A percentile compares a stretch with the other conserved stretches of the same genome.
These are phyloP conservation scores for Pyronema domesticum DNA, from an alignment of 495 filamentous ascomycete genomes.

Conservation along the genomic window DNA sequence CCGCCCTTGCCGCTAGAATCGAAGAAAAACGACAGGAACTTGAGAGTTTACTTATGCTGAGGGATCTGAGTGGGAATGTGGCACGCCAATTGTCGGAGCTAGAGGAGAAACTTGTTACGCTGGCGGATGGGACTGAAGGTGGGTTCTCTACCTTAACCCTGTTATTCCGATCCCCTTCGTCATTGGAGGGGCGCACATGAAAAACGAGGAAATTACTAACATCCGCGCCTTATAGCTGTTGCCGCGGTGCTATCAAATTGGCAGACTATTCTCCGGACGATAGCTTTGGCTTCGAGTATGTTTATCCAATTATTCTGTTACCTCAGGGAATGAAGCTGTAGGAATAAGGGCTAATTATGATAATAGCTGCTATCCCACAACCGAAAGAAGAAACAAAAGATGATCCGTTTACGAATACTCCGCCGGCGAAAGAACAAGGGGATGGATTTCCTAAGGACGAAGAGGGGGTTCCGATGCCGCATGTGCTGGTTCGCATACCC, in stretches of 20 bases:
- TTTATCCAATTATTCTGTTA: slow-evolving; percentile 1
- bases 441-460: slow-evolving; percentile 26
- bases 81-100: slow-evolving; percentile 82
- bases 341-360: not conserved
- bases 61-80: slow-evolving; percentile 71
- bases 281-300: slow-evolving; percentile 90
- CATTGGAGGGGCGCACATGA: not conserved
- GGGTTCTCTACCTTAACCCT: not conserved
- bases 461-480: slow-evolving; percentile 41
- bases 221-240: slow-evolving; percentile 43
- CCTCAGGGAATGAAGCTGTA: slow-evolving; percentile 6
- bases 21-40: slow-evolving; percentile 87
- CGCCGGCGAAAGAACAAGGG: slow-evolving; percentile 20
- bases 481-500: slow-evolving; percentile 67
- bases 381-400: slow-evolving; percentile 32
- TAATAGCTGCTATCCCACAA: slow-evolving; percentile 39
- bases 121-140: slow-evolving; percentile 92
- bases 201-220: slow-evolving; percentile 7
- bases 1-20: slow-evolving; percentile 62
- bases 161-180: too few relatives aligned
- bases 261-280: slow-evolving; percentile 85
- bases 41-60: slow-evolving; percentile 68
- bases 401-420: slow-evolving; percentile 16
- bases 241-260: slow-evolving; percentile 86
- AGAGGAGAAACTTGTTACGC: slow-evolving; percentile 68